A percentile compares a stretch with the other conserved stretches of the same genome.
Conservation (phyloP, 257 asterid species). For the Nemophila menziesii region DNA sequence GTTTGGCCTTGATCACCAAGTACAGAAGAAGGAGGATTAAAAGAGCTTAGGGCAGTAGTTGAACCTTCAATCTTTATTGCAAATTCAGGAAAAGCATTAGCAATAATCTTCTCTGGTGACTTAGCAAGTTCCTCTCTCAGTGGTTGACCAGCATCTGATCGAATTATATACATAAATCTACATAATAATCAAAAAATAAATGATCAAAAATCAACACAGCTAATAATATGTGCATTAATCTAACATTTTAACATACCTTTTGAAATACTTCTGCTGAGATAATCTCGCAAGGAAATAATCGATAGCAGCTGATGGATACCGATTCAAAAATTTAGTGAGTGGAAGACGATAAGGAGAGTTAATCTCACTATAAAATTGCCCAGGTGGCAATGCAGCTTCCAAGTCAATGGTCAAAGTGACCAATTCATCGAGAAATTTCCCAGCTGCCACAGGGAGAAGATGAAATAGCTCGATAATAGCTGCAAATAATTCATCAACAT, state of each 20-base stretch:
- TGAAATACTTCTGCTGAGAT: slow-evolving; percentile 73
- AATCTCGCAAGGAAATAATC: slow-evolving; percentile 89
- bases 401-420: slow-evolving; percentile 92
- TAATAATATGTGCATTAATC: neutral
- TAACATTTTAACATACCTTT: slow-evolving; percentile 48
- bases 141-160: slow-evolving; percentile 98
- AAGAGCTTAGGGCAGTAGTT: slow-evolving; percentile 46
- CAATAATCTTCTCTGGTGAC: slow-evolving; percentile 92
- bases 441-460: slow-evolving; percentile 96
- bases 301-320: slow-evolving; percentile 83
- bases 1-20: slow-evolving; percentile 53
- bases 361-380: slow-evolving; percentile 93
- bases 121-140: slow-evolving; percentile 97
- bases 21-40: slow-evolving; percentile 37
- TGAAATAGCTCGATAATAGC: slow-evolving; percentile 99
- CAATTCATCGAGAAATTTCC: slow-evolving; percentile 94
- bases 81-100: slow-evolving; percentile 84
- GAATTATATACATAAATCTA: slow-evolving; percentile 94
- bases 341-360: slow-evolving; percentile 98
- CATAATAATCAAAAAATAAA: slow-evolving; percentile 10
- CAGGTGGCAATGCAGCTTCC: slow-evolving; percentile 96
- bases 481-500: slow-evolving; percentile 30
- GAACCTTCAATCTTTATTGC: slow-evolving; percentile 41
- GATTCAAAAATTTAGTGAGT: slow-evolving; percentile 86
- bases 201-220: slow-evolving; percentile 13